phyloP scores from a whole-genome alignment of 139 green algal genomes.

The Picochlorum sp. region DNA sequence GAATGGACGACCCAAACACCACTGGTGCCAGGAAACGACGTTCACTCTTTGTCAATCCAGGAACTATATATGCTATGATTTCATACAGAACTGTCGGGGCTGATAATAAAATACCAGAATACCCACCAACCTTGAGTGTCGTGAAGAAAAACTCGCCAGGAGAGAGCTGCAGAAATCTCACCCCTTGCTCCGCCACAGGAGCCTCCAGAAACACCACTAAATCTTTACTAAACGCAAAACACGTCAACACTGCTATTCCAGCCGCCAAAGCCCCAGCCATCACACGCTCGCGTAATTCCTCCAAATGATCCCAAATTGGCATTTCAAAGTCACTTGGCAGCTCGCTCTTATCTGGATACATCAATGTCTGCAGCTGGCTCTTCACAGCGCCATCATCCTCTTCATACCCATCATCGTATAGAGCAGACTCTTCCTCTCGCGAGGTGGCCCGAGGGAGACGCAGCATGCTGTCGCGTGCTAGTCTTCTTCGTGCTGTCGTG shows the following conservation, averaged over 20 bases:
- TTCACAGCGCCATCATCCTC: slow-evolving; percentile 20
- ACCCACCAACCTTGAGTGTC: slow-evolving; percentile 96
- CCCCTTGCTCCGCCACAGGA: slow-evolving; percentile 80
- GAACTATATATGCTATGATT: slow-evolving; percentile 90
- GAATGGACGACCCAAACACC: slow-evolving; percentile 87
- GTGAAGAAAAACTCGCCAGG: slow-evolving; percentile 99
- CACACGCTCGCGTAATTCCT: slow-evolving; percentile 86
- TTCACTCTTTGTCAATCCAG: slow-evolving; percentile 84
- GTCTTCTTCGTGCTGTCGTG: no score
- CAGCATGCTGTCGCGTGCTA: no score
- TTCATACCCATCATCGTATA: no score
- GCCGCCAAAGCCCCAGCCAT: slow-evolving; percentile 58
- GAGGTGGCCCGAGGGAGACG: no score
- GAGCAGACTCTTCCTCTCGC: no score
- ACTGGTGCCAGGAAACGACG: slow-evolving; percentile 85
- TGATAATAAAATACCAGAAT: slow-evolving; percentile 82
- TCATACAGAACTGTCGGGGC: slow-evolving; percentile 94
- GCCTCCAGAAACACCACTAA: slow-evolving; percentile 93
- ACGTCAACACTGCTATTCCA: slow-evolving; percentile 58
- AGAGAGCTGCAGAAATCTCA: slow-evolving; percentile 95
- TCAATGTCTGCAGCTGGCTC: slow-evolving; percentile 53
- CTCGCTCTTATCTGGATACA: slow-evolving; percentile 74
- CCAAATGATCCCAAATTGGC: slow-evolving; percentile 95
- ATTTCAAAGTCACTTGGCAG: slow-evolving; percentile 83
- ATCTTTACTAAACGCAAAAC: slow-evolving; percentile 78